These are phyloP conservation scores for Cetraspora pellucida DNA, from an alignment of 192 early-diverging fungal species.

Conservation along the genomic window DNA sequence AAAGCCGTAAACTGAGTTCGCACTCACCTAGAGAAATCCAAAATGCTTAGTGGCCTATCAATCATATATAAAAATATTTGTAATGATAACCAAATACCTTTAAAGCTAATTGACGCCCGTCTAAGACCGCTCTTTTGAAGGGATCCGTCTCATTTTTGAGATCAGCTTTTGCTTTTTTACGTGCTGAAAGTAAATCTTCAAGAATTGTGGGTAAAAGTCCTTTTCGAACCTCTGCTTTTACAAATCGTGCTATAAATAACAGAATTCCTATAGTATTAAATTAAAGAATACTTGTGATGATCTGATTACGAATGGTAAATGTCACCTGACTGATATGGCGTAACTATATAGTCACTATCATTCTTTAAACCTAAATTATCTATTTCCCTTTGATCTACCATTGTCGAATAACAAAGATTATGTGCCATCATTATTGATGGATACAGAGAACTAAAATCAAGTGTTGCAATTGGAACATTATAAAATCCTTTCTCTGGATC, in stretches of 20 bases:
- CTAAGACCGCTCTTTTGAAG: conserved; percentile 90
- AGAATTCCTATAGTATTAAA: neutral
- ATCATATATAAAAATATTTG: conserved; percentile 1
- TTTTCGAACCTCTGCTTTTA: conserved; percentile 68
- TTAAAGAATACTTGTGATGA: neutral
- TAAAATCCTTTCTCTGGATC: conserved; percentile 94
- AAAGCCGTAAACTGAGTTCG: conserved; percentile 97
- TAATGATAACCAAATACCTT: conserved; percentile 60
- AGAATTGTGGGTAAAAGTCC: conserved; percentile 90
- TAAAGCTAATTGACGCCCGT: conserved; percentile 94
- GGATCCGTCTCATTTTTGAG: conserved; percentile 97
- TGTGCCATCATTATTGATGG: conserved; percentile 99
- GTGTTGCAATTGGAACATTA: conserved; percentile 92
- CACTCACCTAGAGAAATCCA: conserved; percentile 64
- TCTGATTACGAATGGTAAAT: neutral
- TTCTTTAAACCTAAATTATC: conserved; percentile 65
- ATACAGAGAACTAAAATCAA: conserved; percentile 98
- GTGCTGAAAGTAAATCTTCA: conserved; percentile 84
- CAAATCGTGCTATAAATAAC: conserved; percentile 75
- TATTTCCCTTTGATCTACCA: conserved; percentile 61
- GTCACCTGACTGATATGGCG: conserved; percentile 79
- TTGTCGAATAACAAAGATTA: conserved; percentile 96
- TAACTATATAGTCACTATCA: conserved; percentile 84
- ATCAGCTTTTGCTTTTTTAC: conserved; percentile 91
- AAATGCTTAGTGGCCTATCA: neutral